These are phyloP conservation scores for Macadamia integrifolia DNA, from an alignment of 164 flowering plant species.

Conservation along the genomic window DNA sequence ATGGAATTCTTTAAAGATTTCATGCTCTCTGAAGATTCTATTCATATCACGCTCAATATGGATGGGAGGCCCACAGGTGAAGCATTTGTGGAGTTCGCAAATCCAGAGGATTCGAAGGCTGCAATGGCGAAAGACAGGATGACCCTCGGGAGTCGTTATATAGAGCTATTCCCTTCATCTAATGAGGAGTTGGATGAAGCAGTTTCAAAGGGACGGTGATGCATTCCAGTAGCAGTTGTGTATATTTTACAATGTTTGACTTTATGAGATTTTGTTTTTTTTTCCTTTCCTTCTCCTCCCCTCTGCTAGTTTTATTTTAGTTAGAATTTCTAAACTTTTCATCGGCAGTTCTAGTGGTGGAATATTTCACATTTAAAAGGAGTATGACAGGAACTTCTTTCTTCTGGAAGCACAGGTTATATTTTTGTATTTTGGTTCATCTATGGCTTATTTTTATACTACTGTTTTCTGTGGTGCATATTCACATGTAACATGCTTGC, in stretches of 20 bases:
- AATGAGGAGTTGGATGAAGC: constrained; percentile 72
- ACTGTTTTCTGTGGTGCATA: too few species aligned
- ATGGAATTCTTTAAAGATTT: constrained; percentile 81
- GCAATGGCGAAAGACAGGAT: constrained; percentile 87
- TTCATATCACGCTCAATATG: constrained; percentile 53
- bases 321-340: too few species aligned
- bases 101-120: constrained; percentile 71
- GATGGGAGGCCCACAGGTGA: constrained; percentile 88
- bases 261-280: neutral
- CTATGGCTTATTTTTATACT: too few species aligned
- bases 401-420: too few species aligned
- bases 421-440: too few species aligned
- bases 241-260: neutral
- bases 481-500: too few species aligned
- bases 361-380: too few species aligned
- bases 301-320: too few species aligned
- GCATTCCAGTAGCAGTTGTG: constrained; percentile 3
- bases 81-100: constrained; percentile 81
- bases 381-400: too few species aligned
- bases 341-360: too few species aligned
- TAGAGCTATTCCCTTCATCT: constrained; percentile 83
- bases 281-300: neutral
- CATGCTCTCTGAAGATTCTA: constrained; percentile 52
- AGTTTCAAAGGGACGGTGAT: constrained; percentile 53
- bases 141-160: constrained; percentile 84